Evolutionary conservation across 331 rosid genomes (phyloP), one percentile per base, ranked within the genome.

Genomic region (Malus hybrid): DNA sequence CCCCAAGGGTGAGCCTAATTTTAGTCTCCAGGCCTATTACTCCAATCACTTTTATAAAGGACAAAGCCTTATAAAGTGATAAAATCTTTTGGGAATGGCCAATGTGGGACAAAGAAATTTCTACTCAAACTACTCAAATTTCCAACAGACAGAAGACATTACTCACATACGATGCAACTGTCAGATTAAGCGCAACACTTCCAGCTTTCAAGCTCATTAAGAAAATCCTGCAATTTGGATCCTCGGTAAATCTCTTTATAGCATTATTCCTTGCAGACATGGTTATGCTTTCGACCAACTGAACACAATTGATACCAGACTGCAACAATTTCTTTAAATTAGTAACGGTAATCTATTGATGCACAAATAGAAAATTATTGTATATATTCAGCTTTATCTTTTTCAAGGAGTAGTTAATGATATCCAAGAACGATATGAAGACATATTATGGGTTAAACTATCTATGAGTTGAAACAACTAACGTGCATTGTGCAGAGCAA

Each of bases 191-290:
- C 36, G 98, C 98, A 77, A 94, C 88, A 19, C 99, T 97, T 20
- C 99, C 99, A 2, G 97, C 96, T 80, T 94, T 94, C 93, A 94
- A 86, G 83, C 99, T 94, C 97, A 93, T 91, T 62, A 93, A 96
- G 84, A 93, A 93, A 80, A 93, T 87, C 82, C 74, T 89, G 89
- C 96, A 93, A 56, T 88, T 96, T 24, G 96, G 89, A 56, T 91
- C 97, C 6, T 89, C 91, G 14, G 81, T 85, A 65, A 93, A 89
- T 72, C 78, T 89, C 81, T 80, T 87, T 71, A 93, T 91, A 65
- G 93, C 96, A 68, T 79, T 82, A 78, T 83, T 91, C 82, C 98
- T 82, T 11, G 93, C 94, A 76, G 80, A 26, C 87, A 91, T 75
- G 32, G 96, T 52, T 97, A 93, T 93, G 83, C 88, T 87, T 88